phyloP scores from a whole-genome alignment of 805 yeast species.

The Yarrowia sp. region DNA sequence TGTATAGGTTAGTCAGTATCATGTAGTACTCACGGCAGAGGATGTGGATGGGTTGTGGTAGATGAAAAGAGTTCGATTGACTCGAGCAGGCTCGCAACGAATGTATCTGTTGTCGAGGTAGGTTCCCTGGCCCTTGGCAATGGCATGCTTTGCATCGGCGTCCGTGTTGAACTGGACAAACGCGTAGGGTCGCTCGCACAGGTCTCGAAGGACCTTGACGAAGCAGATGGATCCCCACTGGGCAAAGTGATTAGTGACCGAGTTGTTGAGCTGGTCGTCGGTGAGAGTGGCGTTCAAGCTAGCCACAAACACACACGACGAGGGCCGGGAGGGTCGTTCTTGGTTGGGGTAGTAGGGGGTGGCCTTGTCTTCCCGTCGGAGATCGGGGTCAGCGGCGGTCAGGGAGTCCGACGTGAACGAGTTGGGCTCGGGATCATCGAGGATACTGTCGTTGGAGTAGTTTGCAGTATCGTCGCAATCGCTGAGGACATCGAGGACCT shows the following conservation, averaged over 20 bases:
- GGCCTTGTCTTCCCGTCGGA: neutral
- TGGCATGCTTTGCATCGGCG: slow-evolving; percentile 65
- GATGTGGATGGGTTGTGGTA: neutral
- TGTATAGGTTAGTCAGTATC: too few relatives aligned
- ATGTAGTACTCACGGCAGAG: neutral
- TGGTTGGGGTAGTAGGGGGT: slow-evolving; percentile 25
- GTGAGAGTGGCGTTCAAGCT: slow-evolving; percentile 60
- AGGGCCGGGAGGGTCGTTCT: slow-evolving; percentile 49
- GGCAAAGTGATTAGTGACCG: slow-evolving; percentile 66
- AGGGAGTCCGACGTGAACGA: slow-evolving; percentile 24
- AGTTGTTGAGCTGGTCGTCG: slow-evolving; percentile 68
- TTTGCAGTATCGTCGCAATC: slow-evolving; percentile 9
- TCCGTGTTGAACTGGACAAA: slow-evolving; percentile 82
- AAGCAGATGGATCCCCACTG: slow-evolving; percentile 41
- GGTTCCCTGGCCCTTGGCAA: slow-evolving; percentile 65
- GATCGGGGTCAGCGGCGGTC: slow-evolving; percentile 20
- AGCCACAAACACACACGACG: slow-evolving; percentile 89
- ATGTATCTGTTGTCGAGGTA: slow-evolving; percentile 69
- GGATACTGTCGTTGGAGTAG: neutral
- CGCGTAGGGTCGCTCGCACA: slow-evolving; percentile 82
- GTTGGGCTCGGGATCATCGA: slow-evolving; percentile 19
- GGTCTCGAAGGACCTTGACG: slow-evolving; percentile 82
- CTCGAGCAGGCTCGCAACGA: slow-evolving; percentile 88
- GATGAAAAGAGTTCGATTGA: slow-evolving; percentile 73
- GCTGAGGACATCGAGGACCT: slow-evolving; percentile 16